These are phyloP conservation scores for Aspergillus fructus DNA, from an alignment of 2,329 filamentous ascomycete species.

Conservation along the genomic window DNA sequence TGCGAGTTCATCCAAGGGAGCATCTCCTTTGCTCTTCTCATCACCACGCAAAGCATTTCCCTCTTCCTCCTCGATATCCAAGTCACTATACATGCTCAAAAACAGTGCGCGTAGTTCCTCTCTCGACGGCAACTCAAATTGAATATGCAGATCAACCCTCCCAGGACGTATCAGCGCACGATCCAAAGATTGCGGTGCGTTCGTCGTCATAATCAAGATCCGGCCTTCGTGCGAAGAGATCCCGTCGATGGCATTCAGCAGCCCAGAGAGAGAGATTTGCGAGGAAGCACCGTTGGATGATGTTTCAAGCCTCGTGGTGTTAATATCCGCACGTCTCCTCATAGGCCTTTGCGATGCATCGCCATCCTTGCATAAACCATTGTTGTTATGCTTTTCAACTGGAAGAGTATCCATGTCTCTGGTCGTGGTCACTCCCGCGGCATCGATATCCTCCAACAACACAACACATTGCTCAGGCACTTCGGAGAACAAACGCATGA, in stretches of 20 bases:
- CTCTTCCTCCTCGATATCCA: conserved; percentile 35
- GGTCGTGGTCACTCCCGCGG: conserved; percentile 52
- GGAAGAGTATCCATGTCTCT: no score
- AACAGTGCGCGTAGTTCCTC: conserved; percentile 30
- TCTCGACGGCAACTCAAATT: conserved; percentile 45
- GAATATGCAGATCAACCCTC: conserved; percentile 68
- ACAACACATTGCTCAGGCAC: conserved; percentile 65
- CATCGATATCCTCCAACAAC: conserved; percentile 69
- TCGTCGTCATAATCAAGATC: conserved; percentile 81
- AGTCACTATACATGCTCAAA: conserved; percentile 35
- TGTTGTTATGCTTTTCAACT: no score
- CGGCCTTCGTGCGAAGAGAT: conserved; percentile 76
- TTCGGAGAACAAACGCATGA: conserved; percentile 59
- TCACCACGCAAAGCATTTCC: neutral
- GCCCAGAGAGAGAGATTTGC: conserved; percentile 67
- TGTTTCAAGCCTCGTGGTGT: neutral
- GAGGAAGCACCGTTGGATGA: neutral
- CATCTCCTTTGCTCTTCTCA: no score
- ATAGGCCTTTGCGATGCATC: no score
- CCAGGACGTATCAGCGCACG: conserved; percentile 71
- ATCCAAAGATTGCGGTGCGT: conserved; percentile 70
- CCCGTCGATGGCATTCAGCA: conserved; percentile 80
- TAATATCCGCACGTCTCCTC: neutral
- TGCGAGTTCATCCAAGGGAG: conserved; percentile 28
- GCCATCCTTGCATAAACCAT: no score